phyloP scores from a whole-genome alignment of 352 stramenopile species.

The Phytophthora sp. region DNA sequence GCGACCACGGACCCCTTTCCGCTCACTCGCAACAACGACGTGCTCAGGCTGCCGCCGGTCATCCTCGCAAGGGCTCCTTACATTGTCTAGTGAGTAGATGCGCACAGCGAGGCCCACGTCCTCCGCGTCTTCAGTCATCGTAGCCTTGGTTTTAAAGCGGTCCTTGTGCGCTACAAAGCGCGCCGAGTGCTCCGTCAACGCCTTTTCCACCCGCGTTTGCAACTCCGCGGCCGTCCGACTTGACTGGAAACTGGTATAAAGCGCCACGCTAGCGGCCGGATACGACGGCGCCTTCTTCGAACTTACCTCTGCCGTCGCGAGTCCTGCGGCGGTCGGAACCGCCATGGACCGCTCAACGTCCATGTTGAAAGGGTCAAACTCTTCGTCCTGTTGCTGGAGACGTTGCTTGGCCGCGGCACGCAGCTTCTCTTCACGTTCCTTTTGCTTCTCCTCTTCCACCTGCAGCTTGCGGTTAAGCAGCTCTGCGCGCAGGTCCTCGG shows the following conservation, averaged over 20 bases:
- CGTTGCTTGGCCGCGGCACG: slow-evolving; percentile 42
- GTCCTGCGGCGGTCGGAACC: slow-evolving; percentile 13
- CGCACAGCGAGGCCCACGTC: slow-evolving; percentile 61
- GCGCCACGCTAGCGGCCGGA: slow-evolving; percentile 56
- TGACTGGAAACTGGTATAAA: slow-evolving; percentile 84
- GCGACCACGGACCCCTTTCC: slow-evolving; percentile 12
- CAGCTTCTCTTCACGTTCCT: slow-evolving; percentile 65
- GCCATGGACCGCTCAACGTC: slow-evolving; percentile 51
- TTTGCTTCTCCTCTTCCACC: slow-evolving; percentile 72
- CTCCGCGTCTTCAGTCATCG: slow-evolving; percentile 48
- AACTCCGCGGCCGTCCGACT: slow-evolving; percentile 50
- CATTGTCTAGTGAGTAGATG: slow-evolving; percentile 76
- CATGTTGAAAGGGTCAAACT: slow-evolving; percentile 71
- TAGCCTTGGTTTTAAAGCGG: slow-evolving; percentile 80
- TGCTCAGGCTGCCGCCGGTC: slow-evolving; percentile 22
- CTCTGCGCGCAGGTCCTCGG: slow-evolving; percentile 54
- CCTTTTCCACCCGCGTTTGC: slow-evolving; percentile 61
- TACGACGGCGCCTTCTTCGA: slow-evolving; percentile 57
- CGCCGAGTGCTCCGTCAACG: slow-evolving; percentile 52
- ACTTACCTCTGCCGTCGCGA: slow-evolving; percentile 37
- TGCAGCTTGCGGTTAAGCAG: slow-evolving; percentile 68
- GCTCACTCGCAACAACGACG: slow-evolving; percentile 27
- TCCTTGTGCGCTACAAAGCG: slow-evolving; percentile 61
- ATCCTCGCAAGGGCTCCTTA: slow-evolving; percentile 45
- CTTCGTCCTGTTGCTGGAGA: slow-evolving; percentile 41